Base-by-base conservation (phyloP, 2,329 filamentous ascomycete species). In the Cladosporium austrohemisphaericum region DNA sequence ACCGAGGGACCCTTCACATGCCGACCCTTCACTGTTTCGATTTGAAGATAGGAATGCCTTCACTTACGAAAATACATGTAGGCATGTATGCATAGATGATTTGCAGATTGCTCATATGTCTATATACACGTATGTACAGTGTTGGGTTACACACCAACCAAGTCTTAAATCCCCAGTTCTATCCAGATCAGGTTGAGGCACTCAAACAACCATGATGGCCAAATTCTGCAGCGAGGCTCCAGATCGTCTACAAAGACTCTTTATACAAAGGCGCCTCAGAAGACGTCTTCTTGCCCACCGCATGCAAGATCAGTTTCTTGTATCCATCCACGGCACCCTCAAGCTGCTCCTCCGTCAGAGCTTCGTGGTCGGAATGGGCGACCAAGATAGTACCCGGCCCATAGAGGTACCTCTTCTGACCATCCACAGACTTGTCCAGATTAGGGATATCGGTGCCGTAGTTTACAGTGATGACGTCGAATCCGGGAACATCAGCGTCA, bases 371-470 rank as follows among this genome's bases (percentile, higher is more conserved):
- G 1, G 85, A 86, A 65, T 97, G 92, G 4, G 92, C 92, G 22
- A 95, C 88, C 29, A 93, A 75, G 53, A 97, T 96, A 53, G 75
- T 85, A 1, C 79, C 79, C 1, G 79, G 79, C 0, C 79, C 79
- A 58, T 82, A 83, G n/a, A 83, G 63, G 65, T 82, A 84, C 50
- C 75, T 71, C 68, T 78, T 83, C 56, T 88, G 81, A 46, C 55
- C 61, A 7, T 63, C 49, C 2, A 60, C 55, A 14, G 83, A 75
- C 9, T 88, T 82, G 25, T 80, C 69, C 36, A 95, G 68, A 59
- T 89, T 84, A 1, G 90, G 87, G 18, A 96, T 84, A 67, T 97
- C 92, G 1, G 93, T 97, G 9, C 91, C 92, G 63, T 97, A 97
- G 65, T 95, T 96, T 37, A 91, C 88, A 0, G 86, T 84, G 41